Base-by-base conservation (phyloP, 2,329 filamentous ascomycete genomes). In the Exophiala sp. region DNA sequence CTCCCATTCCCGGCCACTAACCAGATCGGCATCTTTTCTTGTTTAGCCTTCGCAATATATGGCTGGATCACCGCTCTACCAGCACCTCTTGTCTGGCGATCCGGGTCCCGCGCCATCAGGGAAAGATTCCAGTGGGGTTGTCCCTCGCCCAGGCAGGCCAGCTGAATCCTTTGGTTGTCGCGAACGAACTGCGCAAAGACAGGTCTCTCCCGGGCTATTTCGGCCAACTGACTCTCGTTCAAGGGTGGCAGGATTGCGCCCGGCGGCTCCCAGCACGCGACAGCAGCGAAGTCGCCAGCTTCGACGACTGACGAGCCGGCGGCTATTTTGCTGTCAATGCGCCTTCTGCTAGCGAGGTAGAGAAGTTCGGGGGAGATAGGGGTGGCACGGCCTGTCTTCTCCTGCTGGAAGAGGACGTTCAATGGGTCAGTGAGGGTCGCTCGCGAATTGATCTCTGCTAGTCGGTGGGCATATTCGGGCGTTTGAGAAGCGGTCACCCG, bases 11-110 rank as follows among this genome's bases (percentile, higher is more conserved):
- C 55, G 2, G 56, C 53, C 16, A 54, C 46, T 10, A 60, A 39
- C 57, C 57, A 59, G 1, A 60, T 32, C 9, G 58, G 53, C 40
- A 57, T 19, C 9, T 22, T 39, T 13, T 58, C 53, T 11, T 44
- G 16, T 14, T 43, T 54, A 3, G 53, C 56, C 32, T 45, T 32
- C 16, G 40, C 32, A 29, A 60, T 43, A 23, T 50, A 58, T 10
- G 56, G 55, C 46, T 58, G 53, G 21, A 60, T 58, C 18, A 60
- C 52, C 13, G 56, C 56, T 19, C 58, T 50, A 14, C 58, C 56
- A 2, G 53, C 56, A 14, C 58, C 58, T 38, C 44, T 55, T 32
- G 52, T 50, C 42, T 37, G 50, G 14, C 52, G 38, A 10, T 49
- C 23, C 13, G 55, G 55, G 45, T 58, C 53, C 18, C 53, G 43